Evolutionary conservation across 306 rosid genomes (phyloP), one percentile per base, ranked within the genome.

Genomic region (Fagus sylvatica): DNA sequence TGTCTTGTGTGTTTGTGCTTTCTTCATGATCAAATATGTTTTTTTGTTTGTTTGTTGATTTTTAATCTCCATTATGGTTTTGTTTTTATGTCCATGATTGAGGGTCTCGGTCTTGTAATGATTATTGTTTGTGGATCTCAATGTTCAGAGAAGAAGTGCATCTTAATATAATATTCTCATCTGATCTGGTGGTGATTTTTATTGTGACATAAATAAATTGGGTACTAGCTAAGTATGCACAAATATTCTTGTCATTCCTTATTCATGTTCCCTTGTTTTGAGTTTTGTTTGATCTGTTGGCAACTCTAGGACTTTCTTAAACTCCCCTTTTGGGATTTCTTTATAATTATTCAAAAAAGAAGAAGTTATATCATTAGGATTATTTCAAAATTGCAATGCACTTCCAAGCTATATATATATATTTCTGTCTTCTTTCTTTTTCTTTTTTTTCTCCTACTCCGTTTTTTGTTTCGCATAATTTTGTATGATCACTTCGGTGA

Each of bases 11-110:
- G 41, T 39, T 4, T 39, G 41, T 39, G 51, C 12, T 0, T 10
- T 9, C 49, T 46, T 46, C 51, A 46, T 10, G 51, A 46, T 15
- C 10, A 2, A 4, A 11, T 33, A 12, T 5, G 0, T 57, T 57
- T 57, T 8, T 28, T 56, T 56, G 7, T 7, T 6, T 55, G 8
- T 1, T 2, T 17, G 30, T 22, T 2, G 2, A 3, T 8, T 64
- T 37, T 37, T 0, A 65, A 17, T 39, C n/a, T 12, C 10, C 68
- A 11, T 33, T 13, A 12, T 9, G 9, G 36, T 68, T 73, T 12
- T 28, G 9, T 53, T 77, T 33, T 43, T 68, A 67, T 67, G 43
- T 75, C 36, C 60, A 36, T 53, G 66, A 51, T 64, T n/a, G 37
- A n/a, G 68, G 53, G 39, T n/a, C 53, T 39, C 1, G 30, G 43